These are phyloP conservation scores for Nyctanthes arbortristis DNA, from an alignment of 257 asterid species.

Conservation along the genomic window DNA sequence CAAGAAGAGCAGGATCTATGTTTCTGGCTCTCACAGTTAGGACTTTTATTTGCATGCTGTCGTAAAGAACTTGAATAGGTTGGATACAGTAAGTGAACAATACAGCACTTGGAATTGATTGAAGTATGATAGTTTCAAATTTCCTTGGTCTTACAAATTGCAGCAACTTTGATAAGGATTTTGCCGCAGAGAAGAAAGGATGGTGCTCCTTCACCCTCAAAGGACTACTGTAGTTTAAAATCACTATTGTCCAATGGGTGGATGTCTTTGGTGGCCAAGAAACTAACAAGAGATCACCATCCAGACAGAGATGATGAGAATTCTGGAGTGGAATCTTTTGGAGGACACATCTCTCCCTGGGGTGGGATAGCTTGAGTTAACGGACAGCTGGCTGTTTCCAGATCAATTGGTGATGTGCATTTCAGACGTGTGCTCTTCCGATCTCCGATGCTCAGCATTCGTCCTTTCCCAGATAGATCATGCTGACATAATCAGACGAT, in stretches of 20 bases:
- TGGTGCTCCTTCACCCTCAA: conserved; percentile 50
- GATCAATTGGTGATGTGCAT: conserved; percentile 86
- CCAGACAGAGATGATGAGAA: conserved; percentile 95
- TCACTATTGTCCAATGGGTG: conserved; percentile 72
- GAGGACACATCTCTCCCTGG: conserved; percentile 87
- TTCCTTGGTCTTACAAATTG: conserved; percentile 37
- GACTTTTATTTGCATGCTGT: not conserved
- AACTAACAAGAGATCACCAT: conserved; percentile 92
- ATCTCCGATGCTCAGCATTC: not conserved
- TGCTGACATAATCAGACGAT: not conserved
- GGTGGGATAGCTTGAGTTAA: conserved; percentile 93
- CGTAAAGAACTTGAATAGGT: not conserved
- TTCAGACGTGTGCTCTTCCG: conserved; percentile 76
- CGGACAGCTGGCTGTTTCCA: conserved; percentile 91
- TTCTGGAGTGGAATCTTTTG: conserved; percentile 82
- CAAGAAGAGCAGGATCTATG: conserved; percentile 1
- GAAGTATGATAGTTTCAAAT: conserved; percentile 15
- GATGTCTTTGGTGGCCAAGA: conserved; percentile 68
- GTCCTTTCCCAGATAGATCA: conserved; percentile 4
- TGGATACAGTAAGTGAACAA: not conserved
- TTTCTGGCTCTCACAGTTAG: conserved; percentile 15
- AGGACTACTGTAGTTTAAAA: conserved; percentile 60
- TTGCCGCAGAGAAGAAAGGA: conserved; percentile 55
- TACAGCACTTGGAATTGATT: not conserved
- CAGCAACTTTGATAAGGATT: conserved; percentile 79